Evolutionary conservation across 257 asterid genomes (phyloP).

Genomic region (Leptodermis oblonga): DNA sequence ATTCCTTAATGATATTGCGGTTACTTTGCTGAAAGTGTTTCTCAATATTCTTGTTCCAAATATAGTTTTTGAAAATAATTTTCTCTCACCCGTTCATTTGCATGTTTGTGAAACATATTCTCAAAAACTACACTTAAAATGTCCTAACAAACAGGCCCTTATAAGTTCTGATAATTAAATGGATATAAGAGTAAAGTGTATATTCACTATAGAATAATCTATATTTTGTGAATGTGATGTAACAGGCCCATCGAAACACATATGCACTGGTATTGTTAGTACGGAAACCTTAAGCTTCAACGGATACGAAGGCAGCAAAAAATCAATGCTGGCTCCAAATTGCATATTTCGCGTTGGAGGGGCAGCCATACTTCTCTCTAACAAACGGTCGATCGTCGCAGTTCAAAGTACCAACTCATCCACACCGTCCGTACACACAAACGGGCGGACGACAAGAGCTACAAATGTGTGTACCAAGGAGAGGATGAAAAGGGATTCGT

Average conservation of each 20-base stretch:
- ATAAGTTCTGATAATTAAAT: no score
- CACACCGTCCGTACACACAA: conserved; percentile 33
- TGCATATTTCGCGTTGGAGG: conserved; percentile 35
- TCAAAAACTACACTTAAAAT: no score
- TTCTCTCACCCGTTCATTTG: no score
- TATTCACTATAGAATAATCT: no score
- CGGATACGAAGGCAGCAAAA: conserved; percentile 22
- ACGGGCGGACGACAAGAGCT: conserved; percentile 28
- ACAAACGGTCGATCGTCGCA: conserved; percentile 16
- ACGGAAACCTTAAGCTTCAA: conserved; percentile 27
- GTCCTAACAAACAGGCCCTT: no score
- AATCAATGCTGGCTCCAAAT: conserved; percentile 30
- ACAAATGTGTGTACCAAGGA: conserved; percentile 21
- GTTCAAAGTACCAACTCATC: conserved; percentile 25
- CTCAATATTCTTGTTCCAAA: no score
- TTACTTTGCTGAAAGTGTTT: no score
- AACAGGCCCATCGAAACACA: conserved; percentile 11
- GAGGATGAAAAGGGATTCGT: conserved; percentile 15
- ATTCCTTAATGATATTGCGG: no score
- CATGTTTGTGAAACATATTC: no score
- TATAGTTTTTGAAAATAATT: no score
- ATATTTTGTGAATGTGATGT: no score
- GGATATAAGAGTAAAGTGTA: no score
- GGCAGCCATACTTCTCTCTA: conserved; percentile 31
- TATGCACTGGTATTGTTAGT: conserved; percentile 27